Base-by-base conservation (phyloP, 257 asterid species). In the Scutellaria baicalensis region DNA sequence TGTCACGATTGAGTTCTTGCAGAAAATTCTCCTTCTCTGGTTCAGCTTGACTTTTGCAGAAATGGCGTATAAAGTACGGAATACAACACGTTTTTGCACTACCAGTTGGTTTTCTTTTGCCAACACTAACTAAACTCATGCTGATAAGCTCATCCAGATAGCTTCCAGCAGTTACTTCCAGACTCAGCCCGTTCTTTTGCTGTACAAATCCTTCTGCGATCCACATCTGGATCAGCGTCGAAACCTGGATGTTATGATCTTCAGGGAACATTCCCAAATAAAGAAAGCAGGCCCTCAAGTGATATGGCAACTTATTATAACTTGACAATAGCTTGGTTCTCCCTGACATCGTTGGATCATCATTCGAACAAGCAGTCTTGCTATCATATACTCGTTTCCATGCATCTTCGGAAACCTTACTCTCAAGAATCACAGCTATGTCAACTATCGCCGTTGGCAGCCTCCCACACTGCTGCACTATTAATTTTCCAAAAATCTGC, bases 201-300 rank as follows among this genome's bases (percentile, higher is more conserved):
- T 48, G 70, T 47, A 64, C 9, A 4, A 64, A 16, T 8, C 70
- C 70, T 64, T 64, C 70, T 23, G 59, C 70, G 31, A 80, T 74
- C 90, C 88, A 85, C 74, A 82, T 51, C 1, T 69, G 72, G 2
- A 77, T 67, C n/a, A 85, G 42, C 58, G 68, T 80, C 81, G 80
- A 67, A 2, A 70, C 59, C 6, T 59, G 70, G 12, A 64, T 64
- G 47, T 64, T 45, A 48, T 23, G 47, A 17, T 31, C 48, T 31
- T 64, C 59, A 5, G 71, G 60, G 17, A 66, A 66, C 18, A 66
- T 10, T 1, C 71, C 71, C 10, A 66, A 12, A 18, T 66, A 66
- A 7, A 66, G 61, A 33, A 66, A 66, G 36, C 71, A 66, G 6
- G 23, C 33, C 11, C 16, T 48, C 16, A 66, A 9, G 5, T 49